Evolutionary conservation across 2,329 filamentous ascomycete species (phyloP), one percentile per base, ranked within the genome.

Genomic region (Pseudocercospora vitis): DNA sequence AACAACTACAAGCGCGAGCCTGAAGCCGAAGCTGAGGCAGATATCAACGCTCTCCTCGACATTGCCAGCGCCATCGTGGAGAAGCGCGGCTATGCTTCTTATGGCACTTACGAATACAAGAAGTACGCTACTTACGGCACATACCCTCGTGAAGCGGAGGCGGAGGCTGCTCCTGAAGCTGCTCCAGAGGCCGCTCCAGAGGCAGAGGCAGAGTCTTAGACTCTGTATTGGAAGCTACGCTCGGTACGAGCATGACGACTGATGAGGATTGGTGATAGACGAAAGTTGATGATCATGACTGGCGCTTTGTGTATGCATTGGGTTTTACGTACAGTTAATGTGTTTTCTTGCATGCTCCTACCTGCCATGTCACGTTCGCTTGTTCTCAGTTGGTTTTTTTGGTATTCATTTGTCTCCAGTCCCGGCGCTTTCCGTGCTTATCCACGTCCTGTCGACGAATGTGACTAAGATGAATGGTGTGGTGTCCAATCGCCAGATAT

Each of bases 1-100:
- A 24, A 24, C 4, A 9, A 21, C 9, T 45, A 45, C 23, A 45
- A 45, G 23, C 23, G 42, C 7, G 14, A 8, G 8, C 23, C 42
- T 14, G 42, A 45, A 9, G 42, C 42, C 14, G 42, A 45, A 9
- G 42, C 42, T 8, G 42, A 45, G 28, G 42, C 42, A 14, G 42
- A 45, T n/a, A 45, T 45, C 18, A 24, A 45, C 8, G 42, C 42
- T 28, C 42, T 45, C 7, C 23, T 45, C n/a, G 24, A 29, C 24
- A 18, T 45, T 29, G 42, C 28, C 16, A 9, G 18, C 2, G 42
- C 42, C 21, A 45, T 45, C 12, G 19, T 4, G 2, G 35, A 40
- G 35, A 40, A 29, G 26, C 26, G 26, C 26, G 23, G 7, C 8
- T 18, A 16, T n/a, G 33, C n/a, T n/a, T 7, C 6, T 39, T 39